A percentile compares a stretch with the other conserved stretches of the same genome.
These are phyloP conservation scores for Phlyctochytrium planicorne DNA, from an alignment of 192 early-diverging fungal genomes.

Conservation along the genomic window DNA sequence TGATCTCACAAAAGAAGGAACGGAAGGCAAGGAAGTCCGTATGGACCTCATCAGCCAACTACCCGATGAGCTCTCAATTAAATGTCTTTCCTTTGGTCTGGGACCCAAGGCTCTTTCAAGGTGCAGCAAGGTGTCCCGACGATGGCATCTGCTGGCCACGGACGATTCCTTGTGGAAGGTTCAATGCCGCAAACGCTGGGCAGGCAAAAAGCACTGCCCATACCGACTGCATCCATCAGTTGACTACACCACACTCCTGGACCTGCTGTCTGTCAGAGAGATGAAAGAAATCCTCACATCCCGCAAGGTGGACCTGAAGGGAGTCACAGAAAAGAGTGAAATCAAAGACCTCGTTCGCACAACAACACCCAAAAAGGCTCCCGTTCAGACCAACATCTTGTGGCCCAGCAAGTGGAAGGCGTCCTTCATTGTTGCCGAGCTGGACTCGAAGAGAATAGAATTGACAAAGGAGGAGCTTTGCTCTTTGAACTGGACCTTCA, in stretches of 20 bases:
- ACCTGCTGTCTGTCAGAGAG: slow-evolving; percentile 25
- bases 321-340: slow-evolving; percentile 21
- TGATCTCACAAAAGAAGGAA: too few relatives aligned
- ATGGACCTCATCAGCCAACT: not conserved
- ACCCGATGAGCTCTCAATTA: not conserved
- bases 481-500: slow-evolving; percentile 25
- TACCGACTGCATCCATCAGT: slow-evolving; percentile 31
- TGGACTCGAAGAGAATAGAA: slow-evolving; percentile 30
- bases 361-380: slow-evolving; percentile 13
- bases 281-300: slow-evolving; percentile 27
- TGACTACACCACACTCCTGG: slow-evolving; percentile 25
- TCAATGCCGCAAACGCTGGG: slow-evolving; percentile 26
- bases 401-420: slow-evolving; percentile 34
- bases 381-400: slow-evolving; percentile 10
- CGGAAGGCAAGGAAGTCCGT: too few relatives aligned
- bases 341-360: slow-evolving; percentile 3
- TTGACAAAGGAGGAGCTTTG: slow-evolving; percentile 37
- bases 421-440: slow-evolving; percentile 38
- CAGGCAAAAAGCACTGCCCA: slow-evolving; percentile 19
- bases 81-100: not conserved
- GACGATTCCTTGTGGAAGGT: slow-evolving; percentile 19
- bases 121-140: slow-evolving; percentile 7
- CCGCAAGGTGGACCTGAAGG: slow-evolving; percentile 26
- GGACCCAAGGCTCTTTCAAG: slow-evolving; percentile 21
- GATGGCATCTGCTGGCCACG: slow-evolving; percentile 19